Base-by-base conservation (phyloP, 441 rosid genomes). In the Croton setiger region DNA sequence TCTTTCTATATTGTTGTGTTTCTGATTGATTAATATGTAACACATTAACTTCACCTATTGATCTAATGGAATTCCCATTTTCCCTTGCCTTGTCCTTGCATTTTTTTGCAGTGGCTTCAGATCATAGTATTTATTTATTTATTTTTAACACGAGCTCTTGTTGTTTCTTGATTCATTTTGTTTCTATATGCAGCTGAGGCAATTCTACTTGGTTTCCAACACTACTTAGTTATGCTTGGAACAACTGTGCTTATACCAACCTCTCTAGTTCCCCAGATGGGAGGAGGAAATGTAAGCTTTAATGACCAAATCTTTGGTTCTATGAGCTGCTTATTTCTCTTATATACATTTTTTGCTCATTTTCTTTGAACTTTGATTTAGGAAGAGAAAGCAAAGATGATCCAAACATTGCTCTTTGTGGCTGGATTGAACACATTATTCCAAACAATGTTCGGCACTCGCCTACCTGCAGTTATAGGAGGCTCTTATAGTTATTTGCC, bases 221-320 rank as follows among this genome's bases (percentile, higher is more conserved):
- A 96, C 79, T 96, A 93, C 75, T 64, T 96, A 72, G 98, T 96
- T 75, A 91, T 93, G 98, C 97, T 96, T 53, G 98, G 99, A 64
- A 93, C 99, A n/a, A 81, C 92, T 2, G 99, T 96, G 80, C 66
- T 96, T 72, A 93, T 96, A 75, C 97, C 98, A 39, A 81, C 89
- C 23, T 60, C 96, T 74, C 88, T 96, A 12, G 99, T 96, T 71
- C 98, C 99, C 12, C 99, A 91, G 75, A 96, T 96, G 99, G 99
- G 99, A 67, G 99, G 99, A 60, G 83, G 97, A 81, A 88, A 93
- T 80, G 99, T 96, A 83, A 86, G 96, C 23, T 57, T 54, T 27
- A 53, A 43, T 10, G 37, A 48, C 23, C 64, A 59, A 12, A 58
- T 5, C 18, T 27, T 41, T 3, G 18, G 47, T 31, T 23, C 15